Percentiles rank a stretch among this genome's conserved stretches.
These are phyloP conservation scores for Tulasnella sp. DNA, from an alignment of 768 basidiomycete species.

Conservation along the genomic window DNA sequence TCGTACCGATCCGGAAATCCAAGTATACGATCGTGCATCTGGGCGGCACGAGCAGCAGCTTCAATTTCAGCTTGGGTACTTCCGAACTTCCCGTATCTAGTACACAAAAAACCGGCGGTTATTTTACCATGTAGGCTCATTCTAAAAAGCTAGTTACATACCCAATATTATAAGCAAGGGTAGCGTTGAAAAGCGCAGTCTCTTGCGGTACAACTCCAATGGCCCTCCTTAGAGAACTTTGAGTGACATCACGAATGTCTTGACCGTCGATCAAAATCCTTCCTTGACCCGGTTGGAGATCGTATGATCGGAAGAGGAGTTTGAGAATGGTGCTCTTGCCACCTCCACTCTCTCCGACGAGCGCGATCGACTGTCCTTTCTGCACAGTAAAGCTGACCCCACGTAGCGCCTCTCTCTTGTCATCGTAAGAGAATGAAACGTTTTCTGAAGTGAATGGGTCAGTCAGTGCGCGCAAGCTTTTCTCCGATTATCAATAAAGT, in stretches of 20 bases:
- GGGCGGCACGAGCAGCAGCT: constrained; percentile 66
- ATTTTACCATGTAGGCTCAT: not conserved
- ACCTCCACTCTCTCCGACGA: constrained; percentile 75
- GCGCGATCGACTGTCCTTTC: constrained; percentile 43
- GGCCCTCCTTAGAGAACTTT: constrained; percentile 61
- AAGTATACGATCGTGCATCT: constrained; percentile 79
- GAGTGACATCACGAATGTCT: constrained; percentile 81
- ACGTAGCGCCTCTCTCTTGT: too few relatives aligned
- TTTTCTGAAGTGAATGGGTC: too few relatives aligned
- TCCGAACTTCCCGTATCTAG: constrained; percentile 67
- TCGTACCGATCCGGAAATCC: constrained; percentile 77
- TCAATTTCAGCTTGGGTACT: constrained; percentile 64
- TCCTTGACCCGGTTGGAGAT: constrained; percentile 67
- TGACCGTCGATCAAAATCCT: constrained; percentile 76
- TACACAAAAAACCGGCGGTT: too few relatives aligned
- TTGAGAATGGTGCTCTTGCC: constrained; percentile 79
- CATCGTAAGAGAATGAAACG: too few relatives aligned
- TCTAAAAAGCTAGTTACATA: too few relatives aligned
- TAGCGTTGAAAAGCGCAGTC: constrained; percentile 59
- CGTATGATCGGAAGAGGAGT: constrained; percentile 88
- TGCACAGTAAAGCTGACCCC: too few relatives aligned
- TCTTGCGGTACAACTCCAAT: constrained; percentile 92
- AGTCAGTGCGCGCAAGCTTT: too few relatives aligned
- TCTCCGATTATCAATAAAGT: too few relatives aligned
- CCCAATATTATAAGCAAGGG: constrained; percentile 65